Evolutionary conservation across 306 rosid genomes (phyloP), one percentile per base, ranked within the genome.

Genomic region (Sindora glabra): DNA sequence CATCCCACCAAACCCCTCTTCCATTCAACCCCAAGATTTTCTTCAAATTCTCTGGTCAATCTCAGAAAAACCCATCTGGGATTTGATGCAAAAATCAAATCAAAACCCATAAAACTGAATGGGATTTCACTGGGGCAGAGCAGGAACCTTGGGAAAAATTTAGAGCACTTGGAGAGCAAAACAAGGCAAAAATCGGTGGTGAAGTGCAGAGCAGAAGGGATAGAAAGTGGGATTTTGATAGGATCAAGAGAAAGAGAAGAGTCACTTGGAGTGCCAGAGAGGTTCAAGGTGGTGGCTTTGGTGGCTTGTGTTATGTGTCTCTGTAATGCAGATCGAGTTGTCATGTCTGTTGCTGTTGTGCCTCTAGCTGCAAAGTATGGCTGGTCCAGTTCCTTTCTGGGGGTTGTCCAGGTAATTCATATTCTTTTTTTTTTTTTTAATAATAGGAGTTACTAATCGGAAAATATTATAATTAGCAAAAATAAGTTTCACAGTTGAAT

Each of bases 251-350:
- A 18, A 13, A 69, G 73, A 30, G 68, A 68, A 59, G 77, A 62
- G 7, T 63, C 44, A 10, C 23, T 58, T 15, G 56, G 45, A 19
- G 65, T 85, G 18, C 84, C 97, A 19, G 97, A 91, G 78, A 83
- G 97, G 72, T 65, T 81, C 48, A 91, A 83, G 76, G 95, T 91
- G 64, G 97, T 73, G 64, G 71, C 55, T 19, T 73, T 91, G 70
- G 54, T 86, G 42, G 97, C 95, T 10, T 81, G 83, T 38, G 95
- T 81, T 1, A 91, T 91, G 97, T 87, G 97, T 25, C 71, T 91
- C 3, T 87, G 96, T 38, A 91, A 91, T 70, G 97, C 95, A 0
- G 97, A 91, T 26, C 69, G 97, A n/a, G 96, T 91, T 5, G 97
- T 91, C 12, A 91, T 91, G 97, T 91, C 97, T 0, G 95, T 91